Base-by-base conservation (phyloP, 768 basidiomycete genomes). In the Lactarius trivialis region DNA sequence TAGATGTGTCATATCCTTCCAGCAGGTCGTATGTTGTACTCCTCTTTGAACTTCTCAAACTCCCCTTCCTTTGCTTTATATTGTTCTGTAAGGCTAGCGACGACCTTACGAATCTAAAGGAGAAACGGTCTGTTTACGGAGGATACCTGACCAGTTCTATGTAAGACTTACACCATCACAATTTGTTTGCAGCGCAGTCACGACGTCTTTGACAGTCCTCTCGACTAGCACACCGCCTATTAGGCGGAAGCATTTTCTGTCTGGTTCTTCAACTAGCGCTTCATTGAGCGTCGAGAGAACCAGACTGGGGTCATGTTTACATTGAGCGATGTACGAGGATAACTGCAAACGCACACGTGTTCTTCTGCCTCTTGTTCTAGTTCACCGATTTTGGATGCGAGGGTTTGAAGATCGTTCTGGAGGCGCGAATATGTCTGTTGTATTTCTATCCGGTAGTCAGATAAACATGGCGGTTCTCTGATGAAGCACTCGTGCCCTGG, bases 161-260 rank as follows among this genome's bases (percentile, higher is more conserved):
- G 24, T 6, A 28, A 17, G 2, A 77, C 88, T 66, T 70, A 95
- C 93, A 62, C 92, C 91, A 70, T 93, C 88, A 55, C 83, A 79
- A 70, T 94, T 98, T n/a, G 87, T 91, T 73, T 91, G 84, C 49
- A 99, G 76, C 32, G 89, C 85, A 39, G 97, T 96, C 39, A 91
- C 86, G 55, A 98, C 92, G 67, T 98, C 96, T 71, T 89, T 86
- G 51, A 98, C 97, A 2, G 95, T 98, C 52, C 95, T 82, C 72
- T 98, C 94, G 32, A 98, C 96, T 17, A 99, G 81, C 7, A 97
- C 88, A 32, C 96, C 96, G 6, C 97, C 97, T 66, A 99, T 89
- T 67, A 98, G 80, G 57, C 96, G 86, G 77, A 98, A 99, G 75
- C 97, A 98, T 77, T 93, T 94, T 60, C 97, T 86, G 74, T 86